A percentile compares a stretch with the other conserved stretches of the same genome.
phyloP scores from a whole-genome alignment of 805 yeast species.

The Cyberlindnera suaveolens region DNA sequence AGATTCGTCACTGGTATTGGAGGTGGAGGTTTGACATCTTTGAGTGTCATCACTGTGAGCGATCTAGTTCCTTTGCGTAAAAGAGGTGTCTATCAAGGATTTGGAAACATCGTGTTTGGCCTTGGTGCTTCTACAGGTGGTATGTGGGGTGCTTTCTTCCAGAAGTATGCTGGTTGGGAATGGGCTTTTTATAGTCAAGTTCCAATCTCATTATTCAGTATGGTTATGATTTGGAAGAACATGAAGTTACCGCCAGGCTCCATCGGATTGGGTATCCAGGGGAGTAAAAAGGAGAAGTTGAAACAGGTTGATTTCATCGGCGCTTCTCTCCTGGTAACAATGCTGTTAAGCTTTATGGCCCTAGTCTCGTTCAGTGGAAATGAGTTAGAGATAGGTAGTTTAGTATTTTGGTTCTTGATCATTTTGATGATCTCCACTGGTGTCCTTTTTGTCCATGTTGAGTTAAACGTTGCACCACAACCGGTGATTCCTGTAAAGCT shows the following conservation, averaged over 20 bases:
- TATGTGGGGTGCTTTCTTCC: conserved; percentile 49
- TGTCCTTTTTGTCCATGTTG: conserved; percentile 38
- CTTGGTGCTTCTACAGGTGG: conserved; percentile 74
- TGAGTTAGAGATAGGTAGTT: conserved; percentile 41
- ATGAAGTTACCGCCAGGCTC: conserved; percentile 41
- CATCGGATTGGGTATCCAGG: conserved; percentile 46
- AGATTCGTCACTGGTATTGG: conserved; percentile 76
- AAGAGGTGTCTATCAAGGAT: conserved; percentile 75
- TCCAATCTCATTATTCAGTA: conserved; percentile 42
- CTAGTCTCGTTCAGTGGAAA: conserved; percentile 65
- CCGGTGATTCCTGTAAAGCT: conserved; percentile 61
- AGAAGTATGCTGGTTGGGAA: conserved; percentile 59
- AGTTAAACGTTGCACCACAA: conserved; percentile 37
- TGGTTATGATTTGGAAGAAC: conserved; percentile 29
- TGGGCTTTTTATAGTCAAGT: conserved; percentile 48
- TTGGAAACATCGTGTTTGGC: conserved; percentile 67
- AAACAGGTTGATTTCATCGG: conserved; percentile 65
- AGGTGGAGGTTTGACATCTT: conserved; percentile 76
- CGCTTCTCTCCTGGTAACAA: conserved; percentile 47
- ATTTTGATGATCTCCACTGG: conserved; percentile 27
- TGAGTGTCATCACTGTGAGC: conserved; percentile 64
- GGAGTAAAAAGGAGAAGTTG: conserved; percentile 38
- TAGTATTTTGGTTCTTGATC: conserved; percentile 31
- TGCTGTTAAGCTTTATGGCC: conserved; percentile 52
- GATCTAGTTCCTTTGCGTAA: conserved; percentile 73